These are phyloP conservation scores for Fomitopsis schrenkii DNA, from an alignment of 1,284 basidiomycete species.

Conservation along the genomic window DNA sequence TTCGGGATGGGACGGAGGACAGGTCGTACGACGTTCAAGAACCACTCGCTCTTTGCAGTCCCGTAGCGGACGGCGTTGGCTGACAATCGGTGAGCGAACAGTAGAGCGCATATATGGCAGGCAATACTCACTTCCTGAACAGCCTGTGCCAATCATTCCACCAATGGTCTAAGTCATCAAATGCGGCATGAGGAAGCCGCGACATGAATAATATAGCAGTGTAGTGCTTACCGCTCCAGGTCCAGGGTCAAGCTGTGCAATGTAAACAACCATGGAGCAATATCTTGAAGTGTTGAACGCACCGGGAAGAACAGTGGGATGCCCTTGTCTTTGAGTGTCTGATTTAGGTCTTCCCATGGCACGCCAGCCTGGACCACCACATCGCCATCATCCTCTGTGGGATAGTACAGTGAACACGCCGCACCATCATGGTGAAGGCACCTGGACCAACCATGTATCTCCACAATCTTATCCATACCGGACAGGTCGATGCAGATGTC, in stretches of 20 bases:
- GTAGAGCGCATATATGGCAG: not conserved
- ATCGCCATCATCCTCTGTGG: slow-evolving; percentile 59
- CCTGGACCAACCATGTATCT: slow-evolving; percentile 57
- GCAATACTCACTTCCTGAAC: slow-evolving; percentile 44
- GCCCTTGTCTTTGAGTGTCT: slow-evolving; percentile 61
- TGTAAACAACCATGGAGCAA: not conserved
- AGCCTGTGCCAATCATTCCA: slow-evolving; percentile 54
- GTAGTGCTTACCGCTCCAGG: slow-evolving; percentile 42
- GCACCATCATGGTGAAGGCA: too few species aligned
- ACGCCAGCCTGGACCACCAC: slow-evolving; percentile 79
- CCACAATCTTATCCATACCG: slow-evolving; percentile 79
- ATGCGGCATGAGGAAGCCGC: not conserved
- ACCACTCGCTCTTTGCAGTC: slow-evolving; percentile 73
- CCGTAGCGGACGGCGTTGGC: slow-evolving; percentile 84
- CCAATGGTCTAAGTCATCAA: slow-evolving; percentile 41
- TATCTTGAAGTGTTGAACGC: slow-evolving; percentile 14
- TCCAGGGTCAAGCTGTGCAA: slow-evolving; percentile 44
- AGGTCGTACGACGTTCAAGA: slow-evolving; percentile 51
- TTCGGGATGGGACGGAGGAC: not conserved
- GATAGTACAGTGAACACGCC: not conserved
- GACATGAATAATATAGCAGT: not conserved
- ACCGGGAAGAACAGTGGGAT: slow-evolving; percentile 73
- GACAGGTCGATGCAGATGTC: slow-evolving; percentile 86
- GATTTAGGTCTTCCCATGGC: slow-evolving; percentile 88
- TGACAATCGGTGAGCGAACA: slow-evolving; percentile 15